These are phyloP conservation scores for Emericellopsis cladophorae DNA, from an alignment of 2,329 filamentous ascomycete species.

Conservation along the genomic window DNA sequence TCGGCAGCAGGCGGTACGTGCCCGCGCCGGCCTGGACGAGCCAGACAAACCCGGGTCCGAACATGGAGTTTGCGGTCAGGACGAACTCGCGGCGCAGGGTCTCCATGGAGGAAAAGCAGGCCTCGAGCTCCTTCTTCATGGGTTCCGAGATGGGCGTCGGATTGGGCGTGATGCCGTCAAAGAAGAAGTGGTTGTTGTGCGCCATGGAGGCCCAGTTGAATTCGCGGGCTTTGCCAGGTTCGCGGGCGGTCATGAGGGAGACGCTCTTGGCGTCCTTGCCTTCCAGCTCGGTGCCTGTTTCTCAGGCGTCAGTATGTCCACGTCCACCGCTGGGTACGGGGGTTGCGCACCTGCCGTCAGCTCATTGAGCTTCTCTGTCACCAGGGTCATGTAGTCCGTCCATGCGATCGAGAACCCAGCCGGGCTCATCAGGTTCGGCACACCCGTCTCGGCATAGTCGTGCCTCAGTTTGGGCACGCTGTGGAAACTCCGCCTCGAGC, in stretches of 20 bases:
- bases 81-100: conserved; percentile 72
- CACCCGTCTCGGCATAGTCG: conserved; percentile 30
- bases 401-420: conserved; percentile 66
- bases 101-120: conserved; percentile 70
- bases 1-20: conserved; percentile 61
- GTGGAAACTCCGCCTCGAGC: conserved; percentile 29
- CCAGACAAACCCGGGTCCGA: conserved; percentile 96
- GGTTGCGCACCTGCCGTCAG: conserved; percentile 53
- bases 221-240: conserved; percentile 61
- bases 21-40: conserved; percentile 50
- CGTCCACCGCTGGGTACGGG: neutral
- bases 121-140: conserved; percentile 48
- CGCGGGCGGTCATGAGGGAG: conserved; percentile 62
- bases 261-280: conserved; percentile 52
- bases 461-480: conserved; percentile 31
- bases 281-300: conserved; percentile 50
- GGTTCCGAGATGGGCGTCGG: conserved; percentile 38
- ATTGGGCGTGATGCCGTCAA: conserved; percentile 36
- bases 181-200: conserved; percentile 83
- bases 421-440: conserved; percentile 59
- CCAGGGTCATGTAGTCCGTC: conserved; percentile 65
- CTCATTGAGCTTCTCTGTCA: conserved; percentile 65
- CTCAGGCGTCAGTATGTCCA: neutral
- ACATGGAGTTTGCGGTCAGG: conserved; percentile 76
- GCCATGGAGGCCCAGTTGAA: conserved; percentile 98